Conservation (phyloP, 2,329 filamentous ascomycete species). For the Nemania bipapillata region DNA sequence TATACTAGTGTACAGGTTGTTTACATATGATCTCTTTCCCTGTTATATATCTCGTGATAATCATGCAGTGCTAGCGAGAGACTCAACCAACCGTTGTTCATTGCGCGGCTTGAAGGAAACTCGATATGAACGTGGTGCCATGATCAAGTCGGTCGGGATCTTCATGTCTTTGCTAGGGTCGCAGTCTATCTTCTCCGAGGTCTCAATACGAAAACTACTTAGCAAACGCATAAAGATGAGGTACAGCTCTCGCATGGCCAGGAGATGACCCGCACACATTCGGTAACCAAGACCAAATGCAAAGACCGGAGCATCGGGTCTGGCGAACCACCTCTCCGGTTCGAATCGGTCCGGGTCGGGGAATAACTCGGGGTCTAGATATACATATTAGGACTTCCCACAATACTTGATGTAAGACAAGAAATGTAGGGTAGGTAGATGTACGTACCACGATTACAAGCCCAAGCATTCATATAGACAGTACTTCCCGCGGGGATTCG, state of each 20-base stretch:
- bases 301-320: conserved; percentile 45
- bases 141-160: conserved; percentile 47
- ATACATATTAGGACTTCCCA: not conserved
- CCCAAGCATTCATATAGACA: conserved; percentile 73
- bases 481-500: conserved; percentile 79
- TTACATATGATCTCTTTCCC: not conserved
- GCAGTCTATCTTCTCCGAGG: conserved; percentile 40
- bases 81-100: conserved; percentile 29
- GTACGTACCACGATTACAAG: conserved; percentile 47
- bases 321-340: conserved; percentile 46
- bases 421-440: not conserved
- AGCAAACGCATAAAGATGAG: conserved; percentile 49
- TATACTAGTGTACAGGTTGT: conserved; percentile 1
- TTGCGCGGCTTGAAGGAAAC: conserved; percentile 46
- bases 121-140: conserved; percentile 44
- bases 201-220: conserved; percentile 44
- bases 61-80: conserved; percentile 23
- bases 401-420: not conserved
- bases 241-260: conserved; percentile 47
- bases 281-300: conserved; percentile 49
- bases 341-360: conserved; percentile 44
- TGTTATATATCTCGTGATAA: not conserved
- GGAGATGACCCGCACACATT: conserved; percentile 48
- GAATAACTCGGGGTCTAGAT: conserved; percentile 45
- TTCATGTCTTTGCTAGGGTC: conserved; percentile 47